Conservation (phyloP, 495 filamentous ascomycete genomes). For the Neurospora sp. region DNA sequence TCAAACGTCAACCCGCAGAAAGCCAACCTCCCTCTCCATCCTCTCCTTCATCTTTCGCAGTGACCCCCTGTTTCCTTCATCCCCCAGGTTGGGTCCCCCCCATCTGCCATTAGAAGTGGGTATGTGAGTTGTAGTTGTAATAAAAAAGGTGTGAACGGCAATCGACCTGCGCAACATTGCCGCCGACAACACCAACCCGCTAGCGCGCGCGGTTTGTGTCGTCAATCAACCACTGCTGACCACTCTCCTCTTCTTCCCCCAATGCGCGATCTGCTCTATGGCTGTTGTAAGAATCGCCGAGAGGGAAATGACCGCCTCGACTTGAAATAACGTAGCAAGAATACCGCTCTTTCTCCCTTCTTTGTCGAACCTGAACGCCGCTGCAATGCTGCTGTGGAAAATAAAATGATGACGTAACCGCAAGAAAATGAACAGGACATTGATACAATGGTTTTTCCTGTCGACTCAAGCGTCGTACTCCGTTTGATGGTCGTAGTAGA, state of each 20-base stretch:
- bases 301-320: not conserved
- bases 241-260: not conserved
- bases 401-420: slow-evolving; percentile 2
- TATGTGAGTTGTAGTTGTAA: not conserved
- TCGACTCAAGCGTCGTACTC: slow-evolving; percentile 1
- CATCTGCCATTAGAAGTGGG: not conserved
- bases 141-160: not conserved
- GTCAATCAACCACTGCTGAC: not conserved
- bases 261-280: not conserved
- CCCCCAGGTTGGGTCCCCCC: not conserved
- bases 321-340: not conserved
- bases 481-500: slow-evolving; percentile 5
- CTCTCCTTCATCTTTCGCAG: not conserved
- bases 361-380: slow-evolving; percentile 34
- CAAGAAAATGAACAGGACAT: slow-evolving; percentile 17
- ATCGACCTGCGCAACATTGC: not conserved
- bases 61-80: not conserved
- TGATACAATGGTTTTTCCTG: slow-evolving; percentile 23
- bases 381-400: slow-evolving; percentile 40
- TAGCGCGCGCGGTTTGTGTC: not conserved
- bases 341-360: slow-evolving; percentile 17
- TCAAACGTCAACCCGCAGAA: not conserved
- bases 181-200: not conserved
- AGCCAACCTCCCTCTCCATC: not conserved
- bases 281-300: not conserved